Evolutionary conservation across 805 yeast species (phyloP).

Genomic region (Saccharomycopsis lassenensis): DNA sequence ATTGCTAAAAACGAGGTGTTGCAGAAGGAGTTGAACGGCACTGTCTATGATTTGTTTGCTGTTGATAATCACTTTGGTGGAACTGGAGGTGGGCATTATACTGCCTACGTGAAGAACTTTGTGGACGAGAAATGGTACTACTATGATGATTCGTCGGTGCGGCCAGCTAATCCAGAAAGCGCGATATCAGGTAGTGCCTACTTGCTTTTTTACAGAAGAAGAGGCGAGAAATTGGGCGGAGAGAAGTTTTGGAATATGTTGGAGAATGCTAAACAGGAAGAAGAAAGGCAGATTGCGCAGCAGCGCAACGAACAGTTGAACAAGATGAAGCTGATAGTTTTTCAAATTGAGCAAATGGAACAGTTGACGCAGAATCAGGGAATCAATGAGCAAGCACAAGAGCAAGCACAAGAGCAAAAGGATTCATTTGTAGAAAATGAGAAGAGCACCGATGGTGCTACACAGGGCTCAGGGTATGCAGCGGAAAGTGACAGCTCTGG

Average conservation of each 20-base stretch:
- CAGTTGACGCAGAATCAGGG: too few relatives aligned
- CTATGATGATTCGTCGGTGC: slow-evolving; percentile 76
- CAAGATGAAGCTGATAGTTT: slow-evolving; percentile 6
- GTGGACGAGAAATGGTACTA: slow-evolving; percentile 77
- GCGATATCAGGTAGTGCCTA: slow-evolving; percentile 75
- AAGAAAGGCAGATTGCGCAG: slow-evolving; percentile 4
- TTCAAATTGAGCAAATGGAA: slow-evolving; percentile 8
- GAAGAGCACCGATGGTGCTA: too few relatives aligned
- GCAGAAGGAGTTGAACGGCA: slow-evolving; percentile 21
- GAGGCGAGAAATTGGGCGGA: slow-evolving; percentile 36
- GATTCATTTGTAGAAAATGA: too few relatives aligned
- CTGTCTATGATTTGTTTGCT: slow-evolving; percentile 76
- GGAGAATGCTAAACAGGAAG: slow-evolving; percentile 28
- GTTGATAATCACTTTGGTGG: slow-evolving; percentile 97
- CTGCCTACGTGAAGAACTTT: slow-evolving; percentile 77
- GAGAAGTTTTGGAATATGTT: slow-evolving; percentile 31
- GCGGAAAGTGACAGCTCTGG: too few relatives aligned
- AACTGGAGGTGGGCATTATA: slow-evolving; percentile 94
- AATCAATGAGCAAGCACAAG: too few relatives aligned
- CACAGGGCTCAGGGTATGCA: too few relatives aligned
- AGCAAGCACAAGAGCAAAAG: too few relatives aligned
- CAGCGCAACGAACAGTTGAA: slow-evolving; percentile 6
- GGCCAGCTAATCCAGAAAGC: slow-evolving; percentile 45
- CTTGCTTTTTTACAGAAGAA: slow-evolving; percentile 67
- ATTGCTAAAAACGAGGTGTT: slow-evolving; percentile 28